phyloP scores from a whole-genome alignment of 2,329 filamentous ascomycete genomes.

The Thelonectria blattea region DNA sequence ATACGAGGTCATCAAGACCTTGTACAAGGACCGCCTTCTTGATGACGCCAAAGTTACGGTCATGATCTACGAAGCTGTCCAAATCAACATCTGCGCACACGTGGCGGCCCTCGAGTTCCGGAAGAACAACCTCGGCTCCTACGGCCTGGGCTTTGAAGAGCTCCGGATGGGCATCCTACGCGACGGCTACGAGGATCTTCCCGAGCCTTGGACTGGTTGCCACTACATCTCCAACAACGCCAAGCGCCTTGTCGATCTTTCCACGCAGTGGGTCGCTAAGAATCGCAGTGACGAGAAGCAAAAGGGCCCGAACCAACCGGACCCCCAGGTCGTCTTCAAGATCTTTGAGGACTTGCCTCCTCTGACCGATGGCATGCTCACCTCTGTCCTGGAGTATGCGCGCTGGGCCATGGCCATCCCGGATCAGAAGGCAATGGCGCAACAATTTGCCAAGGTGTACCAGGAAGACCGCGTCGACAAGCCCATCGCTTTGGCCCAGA shows the following conservation, averaged over 20 bases:
- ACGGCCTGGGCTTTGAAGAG: constrained; percentile 73
- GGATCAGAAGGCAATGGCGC: constrained; percentile 50
- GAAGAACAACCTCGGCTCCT: constrained; percentile 68
- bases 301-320: constrained; percentile 44
- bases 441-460: constrained; percentile 57
- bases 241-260: constrained; percentile 65
- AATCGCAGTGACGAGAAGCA: constrained; percentile 45
- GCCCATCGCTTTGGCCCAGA: constrained; percentile 59
- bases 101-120: constrained; percentile 73
- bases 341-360: constrained; percentile 57
- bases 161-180: constrained; percentile 69
- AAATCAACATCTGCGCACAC: constrained; percentile 65
- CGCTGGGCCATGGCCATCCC: constrained; percentile 56
- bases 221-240: constrained; percentile 65
- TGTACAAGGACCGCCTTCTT: constrained; percentile 66
- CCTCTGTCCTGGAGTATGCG: constrained; percentile 59
- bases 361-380: constrained; percentile 62
- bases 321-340: constrained; percentile 50
- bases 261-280: constrained; percentile 60
- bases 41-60: constrained; percentile 61
- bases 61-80: constrained; percentile 70
- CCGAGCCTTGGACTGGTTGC: constrained; percentile 86
- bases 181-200: constrained; percentile 70
- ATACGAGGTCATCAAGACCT: constrained; percentile 75
- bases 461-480: constrained; percentile 58